phyloP scores from a whole-genome alignment of 768 basidiomycete species.

The Pulveroboletus sp. region DNA sequence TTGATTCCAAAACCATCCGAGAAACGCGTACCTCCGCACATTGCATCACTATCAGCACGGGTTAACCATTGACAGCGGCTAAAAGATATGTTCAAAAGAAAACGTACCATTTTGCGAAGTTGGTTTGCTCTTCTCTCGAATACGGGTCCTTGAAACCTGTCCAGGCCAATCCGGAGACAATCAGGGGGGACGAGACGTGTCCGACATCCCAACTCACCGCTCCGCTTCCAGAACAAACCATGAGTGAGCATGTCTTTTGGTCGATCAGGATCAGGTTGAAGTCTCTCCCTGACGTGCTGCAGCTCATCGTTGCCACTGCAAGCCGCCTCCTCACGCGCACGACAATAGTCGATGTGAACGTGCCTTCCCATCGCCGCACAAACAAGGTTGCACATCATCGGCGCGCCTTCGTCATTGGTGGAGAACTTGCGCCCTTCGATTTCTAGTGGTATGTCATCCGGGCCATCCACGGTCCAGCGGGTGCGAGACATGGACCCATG shows the following conservation, averaged over 20 bases:
- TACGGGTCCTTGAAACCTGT: slow-evolving; percentile 64
- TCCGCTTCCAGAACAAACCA: slow-evolving; percentile 52
- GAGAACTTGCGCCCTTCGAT: slow-evolving; percentile 54
- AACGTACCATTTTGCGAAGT: slow-evolving; percentile 52
- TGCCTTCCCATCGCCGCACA: slow-evolving; percentile 56
- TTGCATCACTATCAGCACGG: slow-evolving; percentile 37
- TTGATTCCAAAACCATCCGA: not conserved
- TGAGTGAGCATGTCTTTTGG: slow-evolving; percentile 56
- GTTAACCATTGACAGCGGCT: not conserved
- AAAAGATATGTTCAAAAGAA: not conserved
- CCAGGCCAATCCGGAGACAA: not conserved
- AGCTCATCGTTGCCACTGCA: slow-evolving; percentile 42
- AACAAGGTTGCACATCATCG: slow-evolving; percentile 59
- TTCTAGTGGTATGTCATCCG: slow-evolving; percentile 47
- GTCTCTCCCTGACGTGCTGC: slow-evolving; percentile 41
- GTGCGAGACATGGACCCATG: slow-evolving; percentile 63
- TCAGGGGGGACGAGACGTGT: not conserved
- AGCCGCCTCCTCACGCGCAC: slow-evolving; percentile 31
- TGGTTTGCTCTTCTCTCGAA: slow-evolving; percentile 50
- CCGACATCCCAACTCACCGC: slow-evolving; percentile 35
- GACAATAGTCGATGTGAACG: slow-evolving; percentile 54
- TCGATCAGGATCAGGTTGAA: slow-evolving; percentile 44
- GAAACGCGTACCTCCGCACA: slow-evolving; percentile 43
- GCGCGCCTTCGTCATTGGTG: slow-evolving; percentile 52
- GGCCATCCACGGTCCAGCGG: slow-evolving; percentile 53